Evolutionary conservation across 129 eudicot species (phyloP).

Genomic region (carrot (Daucus carota)): DNA sequence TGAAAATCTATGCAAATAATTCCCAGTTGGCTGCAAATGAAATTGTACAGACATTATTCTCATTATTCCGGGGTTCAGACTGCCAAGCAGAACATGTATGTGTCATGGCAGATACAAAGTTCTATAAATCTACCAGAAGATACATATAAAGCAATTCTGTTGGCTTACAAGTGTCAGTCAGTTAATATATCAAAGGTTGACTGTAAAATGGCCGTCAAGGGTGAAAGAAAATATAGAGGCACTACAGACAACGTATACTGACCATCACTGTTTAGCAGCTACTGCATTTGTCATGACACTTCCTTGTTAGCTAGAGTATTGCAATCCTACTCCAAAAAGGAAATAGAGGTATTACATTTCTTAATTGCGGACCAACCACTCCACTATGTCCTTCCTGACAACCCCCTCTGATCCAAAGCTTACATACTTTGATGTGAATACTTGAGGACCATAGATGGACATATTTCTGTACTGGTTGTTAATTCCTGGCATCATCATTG

Average conservation of each 20-base stretch:
- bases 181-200: background rate
- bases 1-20: background rate
- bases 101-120: background rate
- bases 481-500: conserved; percentile 42
- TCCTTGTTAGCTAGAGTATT: background rate
- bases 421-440: conserved; percentile 18
- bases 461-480: conserved; percentile 40
- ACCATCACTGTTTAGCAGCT: background rate
- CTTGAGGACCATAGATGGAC: conserved; percentile 11
- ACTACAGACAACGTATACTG: background rate
- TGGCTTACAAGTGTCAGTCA: no score
- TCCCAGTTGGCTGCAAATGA: background rate
- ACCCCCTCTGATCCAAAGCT: conserved; percentile 40
- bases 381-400: conserved; percentile 62
- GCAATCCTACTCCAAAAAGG: background rate
- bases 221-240: background rate
- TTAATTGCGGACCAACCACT: conserved; percentile 49
- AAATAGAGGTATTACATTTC: background rate
- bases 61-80: background rate
- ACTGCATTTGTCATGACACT: background rate
- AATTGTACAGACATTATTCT: background rate
- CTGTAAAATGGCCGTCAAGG: background rate
- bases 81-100: background rate
- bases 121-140: background rate
- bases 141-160: background rate